These are phyloP conservation scores for Gomphus bonarii DNA, from an alignment of 1,284 basidiomycete genomes.

Conservation along the genomic window DNA sequence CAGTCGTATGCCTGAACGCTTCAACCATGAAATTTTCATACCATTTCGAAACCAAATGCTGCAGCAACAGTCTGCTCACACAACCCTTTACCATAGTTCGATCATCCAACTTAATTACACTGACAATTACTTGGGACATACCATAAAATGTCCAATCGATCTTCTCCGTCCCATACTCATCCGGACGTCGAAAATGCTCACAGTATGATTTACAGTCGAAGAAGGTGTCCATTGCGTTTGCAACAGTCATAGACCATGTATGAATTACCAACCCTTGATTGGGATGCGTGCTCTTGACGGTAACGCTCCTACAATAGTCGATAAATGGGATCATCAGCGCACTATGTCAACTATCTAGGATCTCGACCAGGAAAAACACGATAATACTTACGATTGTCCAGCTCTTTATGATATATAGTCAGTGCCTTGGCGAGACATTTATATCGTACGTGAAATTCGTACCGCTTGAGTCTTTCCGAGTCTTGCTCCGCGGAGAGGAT, in stretches of 20 bases:
- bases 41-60: constrained; percentile 16
- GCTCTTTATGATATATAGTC: not conserved
- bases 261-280: not conserved
- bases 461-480: constrained; percentile 14
- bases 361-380: not conserved
- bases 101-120: not conserved
- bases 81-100: constrained; percentile 7
- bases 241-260: not conserved
- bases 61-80: constrained; percentile 16
- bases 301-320: not conserved
- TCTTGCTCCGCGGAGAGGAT: constrained; percentile 13
- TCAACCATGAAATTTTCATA: not conserved
- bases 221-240: not conserved
- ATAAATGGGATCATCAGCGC: not conserved
- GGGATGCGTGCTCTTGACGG: not conserved
- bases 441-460: not conserved
- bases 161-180: not conserved
- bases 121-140: not conserved
- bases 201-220: constrained; percentile 13
- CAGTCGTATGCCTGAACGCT: not conserved
- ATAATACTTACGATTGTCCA: not conserved
- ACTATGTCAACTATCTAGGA: not conserved
- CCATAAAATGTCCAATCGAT: constrained; percentile 9
- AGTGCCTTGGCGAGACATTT: not conserved
- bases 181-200: not conserved